These are phyloP conservation scores for Debaryomycetaceae sp. DNA, from an alignment of 1,139 yeast species.

Conservation along the genomic window DNA sequence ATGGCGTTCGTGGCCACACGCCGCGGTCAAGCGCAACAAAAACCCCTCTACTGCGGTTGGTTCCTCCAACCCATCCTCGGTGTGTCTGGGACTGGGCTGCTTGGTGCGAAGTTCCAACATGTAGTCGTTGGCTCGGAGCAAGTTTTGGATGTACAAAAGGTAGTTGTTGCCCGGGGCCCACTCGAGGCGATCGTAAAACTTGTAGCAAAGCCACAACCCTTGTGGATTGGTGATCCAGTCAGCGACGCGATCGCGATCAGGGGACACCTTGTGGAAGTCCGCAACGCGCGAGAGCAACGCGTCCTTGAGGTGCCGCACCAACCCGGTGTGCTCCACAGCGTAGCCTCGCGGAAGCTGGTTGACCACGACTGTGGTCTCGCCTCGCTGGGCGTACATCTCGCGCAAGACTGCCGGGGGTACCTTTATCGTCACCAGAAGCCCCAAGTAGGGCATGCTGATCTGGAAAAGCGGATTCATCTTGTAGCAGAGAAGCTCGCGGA, in stretches of 20 bases:
- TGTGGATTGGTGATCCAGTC: conserved; percentile 4
- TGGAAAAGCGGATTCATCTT: conserved; percentile 22
- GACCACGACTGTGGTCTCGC: not conserved
- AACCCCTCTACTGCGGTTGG: conserved; percentile 79
- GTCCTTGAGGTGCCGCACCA: conserved; percentile 31
- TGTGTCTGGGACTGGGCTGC: conserved; percentile 36
- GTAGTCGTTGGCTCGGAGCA: conserved; percentile 17
- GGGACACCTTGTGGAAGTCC: conserved; percentile 12
- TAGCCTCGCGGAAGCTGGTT: conserved; percentile 26
- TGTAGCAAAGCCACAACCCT: conserved; percentile 50
- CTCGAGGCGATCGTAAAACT: conserved; percentile 68
- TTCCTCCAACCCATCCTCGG: conserved; percentile 30
- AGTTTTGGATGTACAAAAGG: conserved; percentile 32
- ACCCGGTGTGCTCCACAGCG: conserved; percentile 22
- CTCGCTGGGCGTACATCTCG: conserved; percentile 8
- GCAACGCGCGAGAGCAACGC: conserved; percentile 12
- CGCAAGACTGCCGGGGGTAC: conserved; percentile 27
- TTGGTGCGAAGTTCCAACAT: conserved; percentile 58
- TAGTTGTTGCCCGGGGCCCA: conserved; percentile 62
- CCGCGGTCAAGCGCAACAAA: conserved; percentile 52
- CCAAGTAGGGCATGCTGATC: conserved; percentile 50
- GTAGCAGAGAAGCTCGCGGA: conserved; percentile 40
- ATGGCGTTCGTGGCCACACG: conserved; percentile 40
- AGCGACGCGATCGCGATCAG: conserved; percentile 19
- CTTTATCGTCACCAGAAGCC: conserved; percentile 39